A percentile compares a stretch with the other conserved stretches of the same genome.
These are phyloP conservation scores for Ammopiptanthus mongolicus DNA, from an alignment of 306 rosid genomes.

Conservation along the genomic window DNA sequence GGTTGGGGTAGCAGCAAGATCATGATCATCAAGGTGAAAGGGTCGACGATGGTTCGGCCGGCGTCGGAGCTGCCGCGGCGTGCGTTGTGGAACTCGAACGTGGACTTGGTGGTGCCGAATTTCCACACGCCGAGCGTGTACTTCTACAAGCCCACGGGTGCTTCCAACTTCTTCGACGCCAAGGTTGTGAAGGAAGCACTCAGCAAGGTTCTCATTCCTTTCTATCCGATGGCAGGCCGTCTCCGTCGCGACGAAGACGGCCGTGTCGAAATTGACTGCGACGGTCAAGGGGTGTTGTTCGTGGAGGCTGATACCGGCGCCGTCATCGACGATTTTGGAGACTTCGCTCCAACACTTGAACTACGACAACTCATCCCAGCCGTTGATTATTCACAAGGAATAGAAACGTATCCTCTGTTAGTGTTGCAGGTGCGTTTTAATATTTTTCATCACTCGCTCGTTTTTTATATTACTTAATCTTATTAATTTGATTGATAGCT, in stretches of 20 bases:
- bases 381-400: slow-evolving; percentile 64
- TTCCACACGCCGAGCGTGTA: slow-evolving; percentile 77
- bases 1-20: slow-evolving; percentile 3
- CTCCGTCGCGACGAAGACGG: slow-evolving; percentile 67
- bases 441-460: neutral
- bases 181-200: slow-evolving; percentile 53
- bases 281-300: slow-evolving; percentile 69
- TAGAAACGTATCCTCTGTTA: slow-evolving; percentile 54
- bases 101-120: slow-evolving; percentile 66
- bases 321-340: slow-evolving; percentile 67
- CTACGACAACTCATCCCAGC: slow-evolving; percentile 74
- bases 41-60: slow-evolving; percentile 68
- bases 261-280: slow-evolving; percentile 71
- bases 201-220: slow-evolving; percentile 60
- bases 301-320: slow-evolving; percentile 54
- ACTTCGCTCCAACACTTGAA: slow-evolving; percentile 72
- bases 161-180: slow-evolving; percentile 48
- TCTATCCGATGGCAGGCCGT: slow-evolving; percentile 82
- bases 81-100: slow-evolving; percentile 70
- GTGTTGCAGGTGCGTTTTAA: slow-evolving; percentile 56
- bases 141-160: slow-evolving; percentile 50
- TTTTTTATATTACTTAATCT: no score
- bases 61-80: slow-evolving; percentile 48
- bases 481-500: neutral
- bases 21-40: slow-evolving; percentile 49